phyloP scores from a whole-genome alignment of 345 rosid species.

The Salix dunnii region DNA sequence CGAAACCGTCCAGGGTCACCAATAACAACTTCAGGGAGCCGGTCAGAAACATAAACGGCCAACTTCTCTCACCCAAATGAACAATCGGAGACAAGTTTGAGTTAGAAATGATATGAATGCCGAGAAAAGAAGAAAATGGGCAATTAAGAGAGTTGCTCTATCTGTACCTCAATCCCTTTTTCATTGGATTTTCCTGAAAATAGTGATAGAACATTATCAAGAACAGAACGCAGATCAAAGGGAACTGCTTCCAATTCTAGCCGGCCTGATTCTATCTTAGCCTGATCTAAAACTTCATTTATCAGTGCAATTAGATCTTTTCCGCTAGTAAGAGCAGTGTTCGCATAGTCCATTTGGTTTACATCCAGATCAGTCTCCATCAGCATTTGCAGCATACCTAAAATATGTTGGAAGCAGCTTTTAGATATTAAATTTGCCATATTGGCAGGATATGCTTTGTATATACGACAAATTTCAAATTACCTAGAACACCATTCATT shows the following conservation, averaged over 20 bases:
- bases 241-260: conserved; percentile 86
- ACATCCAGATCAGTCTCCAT: conserved; percentile 85
- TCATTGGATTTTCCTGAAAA: conserved; percentile 67
- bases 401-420: conserved; percentile 14
- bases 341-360: conserved; percentile 68
- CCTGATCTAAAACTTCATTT: conserved; percentile 93
- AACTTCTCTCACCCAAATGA: conserved; percentile 48
- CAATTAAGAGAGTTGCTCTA: not conserved
- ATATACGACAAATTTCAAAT: conserved; percentile 13
- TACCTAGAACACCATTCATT: conserved; percentile 88
- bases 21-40: conserved; percentile 70
- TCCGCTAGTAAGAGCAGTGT: conserved; percentile 90
- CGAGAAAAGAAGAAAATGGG: not conserved
- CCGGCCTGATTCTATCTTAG: conserved; percentile 97
- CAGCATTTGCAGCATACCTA: conserved; percentile 93
- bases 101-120: conserved; percentile 9
- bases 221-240: conserved; percentile 65
- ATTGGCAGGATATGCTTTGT: conserved; percentile 2
- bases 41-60: conserved; percentile 76
- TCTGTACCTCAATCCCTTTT: conserved; percentile 74
- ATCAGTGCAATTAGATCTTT: conserved; percentile 75
- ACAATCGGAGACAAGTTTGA: conserved; percentile 14
- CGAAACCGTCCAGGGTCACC: conserved; percentile 87
- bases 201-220: conserved; percentile 72
- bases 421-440: conserved; percentile 11